Base-by-base conservation (phyloP, 768 basidiomycete species). In the Mycena epipterygia region DNA sequence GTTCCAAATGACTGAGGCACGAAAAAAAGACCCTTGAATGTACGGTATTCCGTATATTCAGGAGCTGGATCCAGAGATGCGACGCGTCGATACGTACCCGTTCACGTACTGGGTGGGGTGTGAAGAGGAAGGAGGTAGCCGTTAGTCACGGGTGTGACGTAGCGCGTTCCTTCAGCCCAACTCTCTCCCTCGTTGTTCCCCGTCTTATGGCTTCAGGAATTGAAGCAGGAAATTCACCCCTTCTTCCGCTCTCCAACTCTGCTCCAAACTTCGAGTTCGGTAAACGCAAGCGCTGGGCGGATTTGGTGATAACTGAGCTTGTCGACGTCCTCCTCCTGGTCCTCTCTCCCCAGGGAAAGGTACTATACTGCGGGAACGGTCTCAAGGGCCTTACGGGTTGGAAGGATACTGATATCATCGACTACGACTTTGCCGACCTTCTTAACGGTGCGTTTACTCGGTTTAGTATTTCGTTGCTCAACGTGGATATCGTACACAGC, bases 211-310 rank as follows among this genome's bases (percentile, higher is more conserved):
- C 59, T 27, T 60, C 66, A 16, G 59, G 59, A 29, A 25, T 41
- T 23, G 68, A 69, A 35, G 27, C 48, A 30, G 51, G 41, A 14
- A 68, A 52, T 33, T 35, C 53, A 9, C 37, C 61, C 3, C 48
- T 69, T 1, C 68, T 63, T 35, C 68, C 67, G 23, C 52, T 68
- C 3, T 61, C 67, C 12, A 55, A 29, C 33, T 39, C 67, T n/a
- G 48, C 25, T 16, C 75, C 82, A 11, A 82, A 83, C 16, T 96
- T 90, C 75, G 95, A 96, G 78, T 96, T 96, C 78, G 94, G 93
- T 0, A 95, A 94, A 77, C 84, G 95, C 64, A 95, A 95, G 78
- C 87, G 91, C 64, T 96, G 95, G 95, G 91, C 91, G 21, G 95
- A 96, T 78, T 83, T 96, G 17, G 84, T 95, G 29, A 81, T 93